Evolutionary conservation across 495 filamentous ascomycete genomes (phyloP).

Genomic region (Aeminium ludgeri): DNA sequence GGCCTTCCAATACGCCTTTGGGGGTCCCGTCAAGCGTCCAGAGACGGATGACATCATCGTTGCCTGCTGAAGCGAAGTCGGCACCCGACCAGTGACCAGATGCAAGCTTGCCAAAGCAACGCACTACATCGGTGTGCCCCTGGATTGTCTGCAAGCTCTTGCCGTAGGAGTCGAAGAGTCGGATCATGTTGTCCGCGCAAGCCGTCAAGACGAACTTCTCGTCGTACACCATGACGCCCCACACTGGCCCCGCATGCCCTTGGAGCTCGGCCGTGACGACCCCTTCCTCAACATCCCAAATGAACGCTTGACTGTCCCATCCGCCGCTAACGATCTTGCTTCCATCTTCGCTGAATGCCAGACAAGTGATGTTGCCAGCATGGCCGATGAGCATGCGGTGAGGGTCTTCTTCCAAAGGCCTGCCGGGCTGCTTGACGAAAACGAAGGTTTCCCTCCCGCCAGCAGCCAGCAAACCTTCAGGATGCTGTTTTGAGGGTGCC

Average conservation of each 20-base stretch:
- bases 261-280: constrained; percentile 47
- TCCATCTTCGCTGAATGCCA: constrained; percentile 58
- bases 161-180: constrained; percentile 56
- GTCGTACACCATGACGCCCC: constrained; percentile 78
- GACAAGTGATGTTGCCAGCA: constrained; percentile 63
- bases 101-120: constrained; percentile 73
- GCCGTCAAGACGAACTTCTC: constrained; percentile 67
- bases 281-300: constrained; percentile 57
- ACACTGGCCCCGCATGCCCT: constrained; percentile 67
- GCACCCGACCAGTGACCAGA: constrained; percentile 58
- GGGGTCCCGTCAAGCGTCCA: constrained; percentile 64
- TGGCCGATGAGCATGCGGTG: constrained; percentile 79
- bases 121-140: constrained; percentile 62
- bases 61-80: constrained; percentile 75
- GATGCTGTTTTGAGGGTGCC: constrained; percentile 47
- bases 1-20: constrained; percentile 60
- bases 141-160: constrained; percentile 48
- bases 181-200: constrained; percentile 77
- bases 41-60: constrained; percentile 69
- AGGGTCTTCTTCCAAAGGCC: constrained; percentile 53
- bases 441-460: constrained; percentile 85
- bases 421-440: constrained; percentile 59
- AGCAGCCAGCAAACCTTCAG: constrained; percentile 70
- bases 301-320: constrained; percentile 74
- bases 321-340: constrained; percentile 73